Evolutionary conservation across 768 basidiomycete species (phyloP), one percentile per base, ranked within the genome.

Genomic region (Suillus occidentalis): DNA sequence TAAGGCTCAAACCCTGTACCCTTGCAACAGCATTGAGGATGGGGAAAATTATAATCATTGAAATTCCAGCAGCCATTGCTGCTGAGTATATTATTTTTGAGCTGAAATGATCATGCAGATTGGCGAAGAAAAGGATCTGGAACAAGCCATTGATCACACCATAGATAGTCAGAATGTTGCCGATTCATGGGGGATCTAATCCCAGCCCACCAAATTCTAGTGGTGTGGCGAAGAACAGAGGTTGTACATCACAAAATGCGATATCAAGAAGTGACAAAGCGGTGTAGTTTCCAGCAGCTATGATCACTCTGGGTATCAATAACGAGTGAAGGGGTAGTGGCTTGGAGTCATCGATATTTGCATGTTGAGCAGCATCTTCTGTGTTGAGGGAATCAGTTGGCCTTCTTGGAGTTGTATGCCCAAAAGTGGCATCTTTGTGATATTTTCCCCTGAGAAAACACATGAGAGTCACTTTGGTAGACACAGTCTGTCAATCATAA

Each of bases 141-240:
- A 90, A 81, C 25, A 85, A 31, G 7, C 89, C 91, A 67, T 89
- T 89, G 61, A 86, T 71, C 36, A 89, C 70, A 1, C 90, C 91
- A 69, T 82, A 87, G 9, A 79, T 62, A 6, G 88, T 84, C n/a
- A 91, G 78, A 63, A 91, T 83, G 45, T 83, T 82, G 6, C 91
- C 91, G 42, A 92, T 92, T 12, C 71, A 74, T 6, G 85, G 77
- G 5, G 91, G 90, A 22, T 83, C 76, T 20, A 92, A 76, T 4
- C 89, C 89, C 13, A 92, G 82, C 0, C 91, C 91, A 34, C 91
- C 91, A 14, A 86, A 79, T 31, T 81, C 79, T 62, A 87, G 78
- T 18, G 92, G 89, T 7, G 89, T 91, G 20, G 89, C 85, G 59
- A 86, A 81, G 76, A 90, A 92, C 31, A 91, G 74, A 0, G 92